These are phyloP conservation scores for Salvia splendens DNA, from an alignment of 257 asterid species.

Conservation along the genomic window DNA sequence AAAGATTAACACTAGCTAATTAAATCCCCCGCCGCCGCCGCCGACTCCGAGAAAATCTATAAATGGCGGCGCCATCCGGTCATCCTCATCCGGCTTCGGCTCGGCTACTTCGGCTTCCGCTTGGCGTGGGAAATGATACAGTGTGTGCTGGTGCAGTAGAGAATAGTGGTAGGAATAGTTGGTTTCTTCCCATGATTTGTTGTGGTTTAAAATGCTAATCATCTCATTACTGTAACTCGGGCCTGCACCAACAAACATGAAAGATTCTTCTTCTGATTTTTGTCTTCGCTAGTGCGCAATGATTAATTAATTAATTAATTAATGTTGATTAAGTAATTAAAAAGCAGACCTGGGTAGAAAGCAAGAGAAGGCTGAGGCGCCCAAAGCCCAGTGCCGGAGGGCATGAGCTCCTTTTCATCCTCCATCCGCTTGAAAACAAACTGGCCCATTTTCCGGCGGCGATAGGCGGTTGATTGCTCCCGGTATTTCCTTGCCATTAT, in stretches of 20 bases:
- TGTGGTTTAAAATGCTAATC: constrained; percentile 51
- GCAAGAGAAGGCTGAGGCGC: constrained; percentile 50
- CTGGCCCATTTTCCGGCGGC: constrained; percentile 74
- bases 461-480: constrained; percentile 67
- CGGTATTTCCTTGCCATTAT: constrained; percentile 88
- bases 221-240: constrained; percentile 47
- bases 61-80: constrained; percentile 53
- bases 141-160: constrained; percentile 31
- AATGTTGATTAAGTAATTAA: background rate
- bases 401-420: background rate
- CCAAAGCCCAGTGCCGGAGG: constrained; percentile 37
- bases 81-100: constrained; percentile 40
- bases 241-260: constrained; percentile 44
- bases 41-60: constrained; percentile 90
- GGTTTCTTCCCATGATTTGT: constrained; percentile 44
- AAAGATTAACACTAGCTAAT: constrained; percentile 17
- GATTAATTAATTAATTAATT: background rate
- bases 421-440: constrained; percentile 44
- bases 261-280: background rate
- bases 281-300: too few relatives aligned
- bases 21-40: constrained; percentile 37
- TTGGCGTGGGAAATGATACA: constrained; percentile 35
- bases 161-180: constrained; percentile 25
- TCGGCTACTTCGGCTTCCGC: constrained; percentile 36
- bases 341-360: constrained; percentile 47